These are phyloP conservation scores for Cylindrodendrum hubeiense DNA, from an alignment of 2,329 filamentous ascomycete genomes.

Conservation along the genomic window DNA sequence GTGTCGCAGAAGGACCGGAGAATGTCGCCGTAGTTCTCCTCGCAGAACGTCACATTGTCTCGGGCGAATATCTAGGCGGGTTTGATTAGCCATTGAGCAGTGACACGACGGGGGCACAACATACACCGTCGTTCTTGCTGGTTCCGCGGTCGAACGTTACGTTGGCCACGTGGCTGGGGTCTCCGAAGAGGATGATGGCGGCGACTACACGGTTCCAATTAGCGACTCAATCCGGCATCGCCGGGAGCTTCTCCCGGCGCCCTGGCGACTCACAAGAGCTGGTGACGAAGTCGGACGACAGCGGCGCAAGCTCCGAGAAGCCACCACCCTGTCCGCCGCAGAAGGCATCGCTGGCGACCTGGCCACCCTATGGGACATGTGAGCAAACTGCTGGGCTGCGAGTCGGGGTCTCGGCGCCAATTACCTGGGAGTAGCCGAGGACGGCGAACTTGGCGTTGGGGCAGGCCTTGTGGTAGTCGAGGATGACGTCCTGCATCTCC, in stretches of 20 bases:
- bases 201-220: slow-evolving; percentile 47
- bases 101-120: slow-evolving; percentile 30
- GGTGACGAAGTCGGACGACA: slow-evolving; percentile 46
- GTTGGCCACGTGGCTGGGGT: slow-evolving; percentile 54
- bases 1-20: slow-evolving; percentile 57
- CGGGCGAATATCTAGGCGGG: slow-evolving; percentile 52
- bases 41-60: slow-evolving; percentile 50
- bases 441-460: slow-evolving; percentile 56
- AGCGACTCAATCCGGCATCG: slow-evolving; percentile 8
- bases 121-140: slow-evolving; percentile 53
- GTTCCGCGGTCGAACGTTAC: slow-evolving; percentile 53
- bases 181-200: slow-evolving; percentile 55
- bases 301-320: slow-evolving; percentile 44
- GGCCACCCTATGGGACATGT: slow-evolving; percentile 49
- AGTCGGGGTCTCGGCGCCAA: not conserved
- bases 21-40: slow-evolving; percentile 49
- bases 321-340: slow-evolving; percentile 50
- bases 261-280: slow-evolving; percentile 49
- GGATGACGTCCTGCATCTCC: slow-evolving; percentile 47
- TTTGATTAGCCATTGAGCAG: not conserved
- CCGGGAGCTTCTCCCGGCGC: not conserved
- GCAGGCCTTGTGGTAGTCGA: slow-evolving; percentile 50
- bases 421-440: slow-evolving; percentile 57
- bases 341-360: slow-evolving; percentile 52
- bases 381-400: not conserved